A percentile compares a stretch with the other conserved stretches of the same genome.
These are phyloP conservation scores for Moniliella sp. DNA, from an alignment of 1,284 basidiomycete species.

Conservation along the genomic window DNA sequence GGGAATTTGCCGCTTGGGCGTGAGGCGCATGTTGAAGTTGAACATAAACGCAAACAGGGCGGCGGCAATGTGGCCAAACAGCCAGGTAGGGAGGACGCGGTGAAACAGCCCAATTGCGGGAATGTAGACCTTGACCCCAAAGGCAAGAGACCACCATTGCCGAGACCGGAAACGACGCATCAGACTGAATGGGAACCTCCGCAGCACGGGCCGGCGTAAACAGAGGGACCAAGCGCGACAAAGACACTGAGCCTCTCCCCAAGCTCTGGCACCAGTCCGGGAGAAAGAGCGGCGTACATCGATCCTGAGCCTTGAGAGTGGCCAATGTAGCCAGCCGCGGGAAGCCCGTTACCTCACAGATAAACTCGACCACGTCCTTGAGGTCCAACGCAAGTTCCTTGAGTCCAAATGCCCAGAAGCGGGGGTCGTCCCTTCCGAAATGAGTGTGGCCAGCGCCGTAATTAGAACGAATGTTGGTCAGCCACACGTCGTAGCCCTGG, in stretches of 20 bases:
- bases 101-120: slow-evolving; percentile 24
- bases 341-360: slow-evolving; percentile 18
- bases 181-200: slow-evolving; percentile 27
- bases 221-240: slow-evolving; percentile 26
- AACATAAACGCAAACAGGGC: slow-evolving; percentile 29
- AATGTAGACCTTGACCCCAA: slow-evolving; percentile 28
- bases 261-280: slow-evolving; percentile 24
- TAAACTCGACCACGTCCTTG: slow-evolving; percentile 25
- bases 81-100: slow-evolving; percentile 17
- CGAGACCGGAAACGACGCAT: slow-evolving; percentile 22
- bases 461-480: slow-evolving; percentile 31
- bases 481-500: slow-evolving; percentile 32
- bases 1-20: slow-evolving; percentile 26
- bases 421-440: slow-evolving; percentile 21
- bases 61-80: slow-evolving; percentile 29
- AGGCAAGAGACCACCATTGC: slow-evolving; percentile 26
- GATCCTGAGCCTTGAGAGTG: slow-evolving; percentile 30
- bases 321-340: slow-evolving; percentile 23
- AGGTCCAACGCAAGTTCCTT: slow-evolving; percentile 30
- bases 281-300: slow-evolving; percentile 29
- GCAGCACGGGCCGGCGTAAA: slow-evolving; percentile 28
- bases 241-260: slow-evolving; percentile 25
- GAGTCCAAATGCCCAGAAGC: slow-evolving; percentile 33
- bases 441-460: slow-evolving; percentile 26
- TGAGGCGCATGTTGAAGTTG: slow-evolving; percentile 30